Base-by-base conservation (phyloP, 2,329 filamentous ascomycete genomes). In the Nigrospora oryzae region DNA sequence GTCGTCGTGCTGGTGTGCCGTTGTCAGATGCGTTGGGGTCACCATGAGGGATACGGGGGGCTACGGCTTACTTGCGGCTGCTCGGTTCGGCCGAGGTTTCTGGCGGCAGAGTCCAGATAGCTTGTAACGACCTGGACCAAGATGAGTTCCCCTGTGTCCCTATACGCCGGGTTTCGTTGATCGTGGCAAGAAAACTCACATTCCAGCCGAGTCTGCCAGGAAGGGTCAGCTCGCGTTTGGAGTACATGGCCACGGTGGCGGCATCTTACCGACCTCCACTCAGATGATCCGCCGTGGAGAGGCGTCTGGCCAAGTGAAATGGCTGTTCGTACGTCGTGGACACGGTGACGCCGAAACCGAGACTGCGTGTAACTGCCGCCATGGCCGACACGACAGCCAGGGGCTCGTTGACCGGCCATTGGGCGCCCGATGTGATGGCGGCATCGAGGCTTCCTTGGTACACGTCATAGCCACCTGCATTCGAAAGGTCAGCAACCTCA, bases 361-460 rank as follows among this genome's bases (percentile, higher is more conserved):
- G 75, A 48, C 70, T 83, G 54, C 81, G 73, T 0, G 84, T 86
- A 0, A 69, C 83, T 0, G 83, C 81, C 1, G 83, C 83, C 81
- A 87, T 84, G 0, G 82, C 82, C 2, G 82, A 73, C 1, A 87
- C 69, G 1, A 81, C 72, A 2, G 75, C 72, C 2, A 86, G 56
- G 0, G 83, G 83, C 56, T 86, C 83, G 23, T 84, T 84, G 15
- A 85, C 78, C 0, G 83, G 83, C 76, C 81, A 87, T 60, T 86
- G 82, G 0, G 81, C 78, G 0, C 80, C 83, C 0, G 80, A 79
- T 6, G 70, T 63, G 23, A 83, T 73, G 0, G 80, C 79, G 1
- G 81, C 75, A 2, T 76, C 71, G 3, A 85, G 67, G 0, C 64
- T 66, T 1, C 75, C 74, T 43, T 77, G 77, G 60, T 85, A 86